Evolutionary conservation across 2,329 filamentous ascomycete species (phyloP).

Genomic region (Aureobasidium sp.): DNA sequence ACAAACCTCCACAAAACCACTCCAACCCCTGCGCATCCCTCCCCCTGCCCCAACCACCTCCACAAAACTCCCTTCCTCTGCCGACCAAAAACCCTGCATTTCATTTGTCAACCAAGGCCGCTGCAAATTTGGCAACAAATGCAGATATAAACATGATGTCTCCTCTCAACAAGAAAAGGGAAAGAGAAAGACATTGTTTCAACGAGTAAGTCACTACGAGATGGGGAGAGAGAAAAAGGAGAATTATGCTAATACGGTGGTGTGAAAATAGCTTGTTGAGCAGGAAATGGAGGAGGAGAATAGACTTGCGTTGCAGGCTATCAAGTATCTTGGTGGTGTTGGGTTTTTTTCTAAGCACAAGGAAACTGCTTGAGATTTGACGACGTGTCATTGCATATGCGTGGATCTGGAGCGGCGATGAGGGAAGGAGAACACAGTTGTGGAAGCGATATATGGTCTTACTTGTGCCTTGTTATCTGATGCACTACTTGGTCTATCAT

Average conservation of each 20-base stretch:
- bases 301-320: constrained; percentile 34
- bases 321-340: constrained; percentile 37
- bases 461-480: too few relatives aligned
- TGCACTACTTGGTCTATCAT: too few relatives aligned
- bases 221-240: too few relatives aligned
- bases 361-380: background rate
- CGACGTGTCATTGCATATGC: too few relatives aligned
- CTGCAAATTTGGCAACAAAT: constrained; percentile 26
- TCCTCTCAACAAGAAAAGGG: constrained; percentile 1
- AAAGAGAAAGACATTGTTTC: constrained; percentile 14
- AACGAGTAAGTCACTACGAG: background rate
- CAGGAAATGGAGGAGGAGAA: constrained; percentile 37
- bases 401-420: too few relatives aligned
- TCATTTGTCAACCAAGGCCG: constrained; percentile 24
- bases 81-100: constrained; percentile 18
- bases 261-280: constrained; percentile 29
- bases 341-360: constrained; percentile 29
- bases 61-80: too few relatives aligned
- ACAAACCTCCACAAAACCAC: constrained; percentile 28
- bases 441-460: too few relatives aligned
- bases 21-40: constrained; percentile 6
- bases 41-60: background rate
- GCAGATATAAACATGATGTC: constrained; percentile 25
- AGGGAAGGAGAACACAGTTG: too few relatives aligned
- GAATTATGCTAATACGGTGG: background rate